Base-by-base conservation (phyloP, 2,329 filamentous ascomycete species). In the Aspergillus pseudoviridinutans region DNA sequence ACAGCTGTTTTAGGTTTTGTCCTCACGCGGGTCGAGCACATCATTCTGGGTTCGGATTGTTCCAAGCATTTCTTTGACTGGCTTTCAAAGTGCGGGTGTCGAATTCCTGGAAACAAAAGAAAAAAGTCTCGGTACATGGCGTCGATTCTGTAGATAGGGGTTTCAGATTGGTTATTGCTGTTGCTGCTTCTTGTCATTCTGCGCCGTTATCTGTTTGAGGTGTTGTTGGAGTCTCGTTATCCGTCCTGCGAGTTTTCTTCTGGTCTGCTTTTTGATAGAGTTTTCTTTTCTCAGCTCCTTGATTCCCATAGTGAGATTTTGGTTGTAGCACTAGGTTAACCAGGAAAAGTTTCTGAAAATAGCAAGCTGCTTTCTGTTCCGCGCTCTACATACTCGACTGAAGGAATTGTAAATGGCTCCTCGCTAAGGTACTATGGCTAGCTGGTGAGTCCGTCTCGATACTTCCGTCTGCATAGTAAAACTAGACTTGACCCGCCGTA, bases 261-360 rank as follows among this genome's bases (percentile, higher is more conserved):
- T 47, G 44, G 20, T 24, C 20, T 47, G 12, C 5, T 47, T 47
- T 17, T 47, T 47, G 24, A 24, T 47, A 24, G 20, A 47, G 20
- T 24, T 27, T 27, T 27, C 20, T 17, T 14, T 47, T 24, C 22
- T 47, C 22, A 17, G 6, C 44, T 47, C 20, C 44, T 47, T 47
- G 44, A 47, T 47, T 47, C 44, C 44, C 44, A 44, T 44, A 6
- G 8, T 22, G 41, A 44, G n/a, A 24, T 24, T 47, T 24, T 25
- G 12, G 22, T 12, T 47, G 8, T 24, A 14, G 44, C 14, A 24
- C 22, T 14, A 24, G 44, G 44, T 47, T 47, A 14, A 25, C 44
- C 44, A 24, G 44, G 44, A 47, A 47, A 47, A 54, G 38, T 56
- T 56, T 27, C 29, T 50, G 41, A 51, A 42, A 50, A 55, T 56